Base-by-base conservation (phyloP, 1,284 basidiomycete genomes). In the Tilletia walkeri region DNA sequence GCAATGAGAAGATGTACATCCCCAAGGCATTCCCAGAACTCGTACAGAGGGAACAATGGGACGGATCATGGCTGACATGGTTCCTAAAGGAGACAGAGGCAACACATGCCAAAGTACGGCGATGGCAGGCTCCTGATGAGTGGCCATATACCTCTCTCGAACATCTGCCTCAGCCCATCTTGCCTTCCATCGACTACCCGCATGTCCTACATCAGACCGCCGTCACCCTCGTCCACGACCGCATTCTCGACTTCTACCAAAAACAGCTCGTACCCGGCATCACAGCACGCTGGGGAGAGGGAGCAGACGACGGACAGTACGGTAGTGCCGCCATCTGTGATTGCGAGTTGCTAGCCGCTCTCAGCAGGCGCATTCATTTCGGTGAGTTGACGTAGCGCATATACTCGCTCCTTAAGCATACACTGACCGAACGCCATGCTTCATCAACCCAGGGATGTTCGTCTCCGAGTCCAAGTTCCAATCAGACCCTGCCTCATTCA, bases 391-490 rank as follows among this genome's bases (percentile, higher is more conserved):
- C 77, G 3, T 53, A n/a, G 7, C 7, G 7, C n/a, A 53, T 53
- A 7, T 53, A 30, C 18, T 20, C 50, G n/a, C 9, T 7, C 18
- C 50, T 10, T 53, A 53, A 7, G 7, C n/a, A 10, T 10, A 30
- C 4, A n/a, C 50, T 53, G 1, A 53, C 50, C 24, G 50, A 7
- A 7, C n/a, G 50, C 50, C 16, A 1, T 30, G 16, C 18, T 10
- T 45, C 41, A 7, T 45, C 6, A 7, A 53, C 63, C 38, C 36
- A 56, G 54, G 95, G 72, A 98, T 98, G 88, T 99, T 99, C 84
- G 96, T 99, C 10, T 93, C 93, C 3, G 96, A 99, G 85, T 92
- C 92, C 68, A 99, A 99, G 84, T 99, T 99, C 87, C 85, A 88
- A 20, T 88, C 89, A 41, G 87, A 92, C 73, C 95, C 96, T 9